These are phyloP conservation scores for Nectriaceae sp. DNA, from an alignment of 2,329 filamentous ascomycete genomes.

Conservation along the genomic window DNA sequence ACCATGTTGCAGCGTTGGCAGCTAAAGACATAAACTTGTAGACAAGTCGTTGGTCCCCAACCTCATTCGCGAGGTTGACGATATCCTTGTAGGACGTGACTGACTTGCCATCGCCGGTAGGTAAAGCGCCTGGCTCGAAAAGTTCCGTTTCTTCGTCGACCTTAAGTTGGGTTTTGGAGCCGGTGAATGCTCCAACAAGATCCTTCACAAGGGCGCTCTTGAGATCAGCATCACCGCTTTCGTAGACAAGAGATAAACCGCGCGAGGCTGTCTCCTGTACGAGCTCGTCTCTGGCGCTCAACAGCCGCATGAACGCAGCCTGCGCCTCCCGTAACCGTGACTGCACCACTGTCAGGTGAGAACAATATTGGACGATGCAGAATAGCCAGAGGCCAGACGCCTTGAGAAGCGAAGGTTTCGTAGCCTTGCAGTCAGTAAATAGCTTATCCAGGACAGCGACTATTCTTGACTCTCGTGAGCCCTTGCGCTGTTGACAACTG, in stretches of 20 bases:
- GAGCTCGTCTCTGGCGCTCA: conserved; percentile 87
- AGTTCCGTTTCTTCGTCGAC: conserved; percentile 90
- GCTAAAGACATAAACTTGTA: conserved; percentile 99
- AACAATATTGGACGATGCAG: conserved; percentile 87
- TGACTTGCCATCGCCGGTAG: conserved; percentile 85
- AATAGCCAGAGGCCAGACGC: conserved; percentile 95
- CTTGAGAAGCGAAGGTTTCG: conserved; percentile 87
- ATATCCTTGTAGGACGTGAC: conserved; percentile 98
- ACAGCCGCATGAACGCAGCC: conserved; percentile 80
- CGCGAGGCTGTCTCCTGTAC: conserved; percentile 95
- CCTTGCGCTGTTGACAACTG: conserved; percentile 36
- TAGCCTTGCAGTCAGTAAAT: conserved; percentile 74
- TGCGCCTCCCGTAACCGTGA: conserved; percentile 76
- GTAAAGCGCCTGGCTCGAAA: conserved; percentile 87
- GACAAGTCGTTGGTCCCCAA: conserved; percentile 92
- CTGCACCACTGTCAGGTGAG: conserved; percentile 75
- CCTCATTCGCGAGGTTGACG: conserved; percentile 90
- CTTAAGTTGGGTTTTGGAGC: conserved; percentile 71
- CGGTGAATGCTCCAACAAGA: conserved; percentile 85
- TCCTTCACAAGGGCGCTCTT: conserved; percentile 85
- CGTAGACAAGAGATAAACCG: conserved; percentile 89
- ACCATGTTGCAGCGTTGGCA: conserved; percentile 95
- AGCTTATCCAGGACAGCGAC: conserved; percentile 68
- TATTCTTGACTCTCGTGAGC: conserved; percentile 45
- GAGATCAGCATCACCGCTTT: conserved; percentile 79